Conservation (phyloP, 2,329 filamentous ascomycete genomes). For the Fusarium armeniacum region DNA sequence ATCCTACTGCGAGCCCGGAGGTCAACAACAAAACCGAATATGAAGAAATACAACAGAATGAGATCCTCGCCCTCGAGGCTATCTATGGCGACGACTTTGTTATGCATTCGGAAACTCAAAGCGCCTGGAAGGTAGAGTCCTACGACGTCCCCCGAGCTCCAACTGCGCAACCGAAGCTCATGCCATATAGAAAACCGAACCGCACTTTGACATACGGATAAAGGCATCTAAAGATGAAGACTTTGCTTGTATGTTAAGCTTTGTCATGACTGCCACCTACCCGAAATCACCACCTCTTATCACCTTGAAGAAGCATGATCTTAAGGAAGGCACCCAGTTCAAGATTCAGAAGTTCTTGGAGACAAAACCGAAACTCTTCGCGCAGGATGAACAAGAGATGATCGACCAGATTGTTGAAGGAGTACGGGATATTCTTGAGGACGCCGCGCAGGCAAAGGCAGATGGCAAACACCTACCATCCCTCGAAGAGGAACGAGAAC, state of each 20-base stretch:
- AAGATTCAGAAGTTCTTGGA: conserved; percentile 77
- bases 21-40: conserved; percentile 72
- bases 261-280: conserved; percentile 90
- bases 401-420: conserved; percentile 76
- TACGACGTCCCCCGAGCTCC: conserved; percentile 37
- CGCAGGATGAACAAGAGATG: conserved; percentile 69
- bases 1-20: conserved; percentile 57
- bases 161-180: conserved; percentile 42
- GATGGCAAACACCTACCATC: conserved; percentile 84
- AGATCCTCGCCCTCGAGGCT: conserved; percentile 85
- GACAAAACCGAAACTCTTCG: conserved; percentile 68
- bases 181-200: conserved; percentile 77
- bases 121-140: conserved; percentile 83
- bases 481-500: conserved; percentile 88
- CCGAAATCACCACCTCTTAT: conserved; percentile 85
- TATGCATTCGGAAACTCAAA: conserved; percentile 76
- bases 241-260: conserved; percentile 77
- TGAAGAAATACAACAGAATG: conserved; percentile 87
- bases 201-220: conserved; percentile 84
- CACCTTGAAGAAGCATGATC: conserved; percentile 73
- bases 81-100: conserved; percentile 93
- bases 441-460: conserved; percentile 83
- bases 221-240: conserved; percentile 80
- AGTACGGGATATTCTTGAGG: conserved; percentile 83
- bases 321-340: conserved; percentile 79